A percentile compares a stretch with the other conserved stretches of the same genome.
Conservation (phyloP, 495 filamentous ascomycete genomes). For the Darksidea phi region DNA sequence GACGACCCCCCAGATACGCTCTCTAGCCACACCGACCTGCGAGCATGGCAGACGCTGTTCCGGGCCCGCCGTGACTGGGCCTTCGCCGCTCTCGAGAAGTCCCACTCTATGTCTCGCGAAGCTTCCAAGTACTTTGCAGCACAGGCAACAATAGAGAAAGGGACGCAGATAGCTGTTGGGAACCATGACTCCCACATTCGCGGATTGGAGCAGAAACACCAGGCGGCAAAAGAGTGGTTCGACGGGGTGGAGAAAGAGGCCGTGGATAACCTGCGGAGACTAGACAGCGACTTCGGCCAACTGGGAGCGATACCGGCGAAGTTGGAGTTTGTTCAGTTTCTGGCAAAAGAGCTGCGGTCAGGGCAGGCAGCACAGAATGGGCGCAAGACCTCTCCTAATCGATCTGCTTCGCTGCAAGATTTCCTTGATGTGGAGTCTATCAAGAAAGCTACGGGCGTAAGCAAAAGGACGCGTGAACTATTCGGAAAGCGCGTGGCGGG, state of each 20-base stretch:
- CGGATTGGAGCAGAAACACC: constrained; percentile 68
- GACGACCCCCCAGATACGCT: constrained; percentile 70
- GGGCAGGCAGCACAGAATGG: constrained; percentile 6
- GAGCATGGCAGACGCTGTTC: constrained; percentile 81
- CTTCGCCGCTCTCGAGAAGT: constrained; percentile 62
- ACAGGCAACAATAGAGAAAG: constrained; percentile 68
- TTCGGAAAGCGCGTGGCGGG: constrained; percentile 56
- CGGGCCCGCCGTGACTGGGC: constrained; percentile 73
- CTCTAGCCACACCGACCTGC: constrained; percentile 66
- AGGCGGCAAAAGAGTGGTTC: constrained; percentile 71
- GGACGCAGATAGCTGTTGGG: constrained; percentile 71
- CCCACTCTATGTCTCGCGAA: constrained; percentile 55
- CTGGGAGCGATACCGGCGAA: constrained; percentile 62
- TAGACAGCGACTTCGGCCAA: constrained; percentile 65
- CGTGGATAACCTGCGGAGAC: constrained; percentile 58
- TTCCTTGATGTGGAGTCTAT: constrained; percentile 68
- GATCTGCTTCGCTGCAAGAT: constrained; percentile 59
- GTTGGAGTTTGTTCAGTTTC: constrained; percentile 56
- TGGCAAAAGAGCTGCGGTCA: constrained; percentile 33
- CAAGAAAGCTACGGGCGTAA: constrained; percentile 59
- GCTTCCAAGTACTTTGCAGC: constrained; percentile 60
- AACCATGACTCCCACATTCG: constrained; percentile 79
- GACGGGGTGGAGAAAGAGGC: constrained; percentile 71
- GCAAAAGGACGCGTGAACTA: constrained; percentile 48
- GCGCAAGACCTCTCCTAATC: constrained; percentile 21